Conservation (phyloP, 106 monocot genomes). For the Dendrobium officinale region DNA sequence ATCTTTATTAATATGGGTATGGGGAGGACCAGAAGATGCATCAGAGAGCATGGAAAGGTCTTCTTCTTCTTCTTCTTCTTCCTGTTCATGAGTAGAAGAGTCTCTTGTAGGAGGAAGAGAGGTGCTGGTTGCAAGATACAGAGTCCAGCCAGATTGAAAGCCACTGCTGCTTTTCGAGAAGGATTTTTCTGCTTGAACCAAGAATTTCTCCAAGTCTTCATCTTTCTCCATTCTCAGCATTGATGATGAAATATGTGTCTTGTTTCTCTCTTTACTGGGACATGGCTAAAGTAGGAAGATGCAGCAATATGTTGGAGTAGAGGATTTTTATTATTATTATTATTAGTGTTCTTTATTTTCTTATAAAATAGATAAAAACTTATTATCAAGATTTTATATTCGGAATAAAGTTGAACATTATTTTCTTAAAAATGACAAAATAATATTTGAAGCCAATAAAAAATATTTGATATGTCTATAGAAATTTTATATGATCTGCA, state of each 20-base stretch:
- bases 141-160: constrained; percentile 89
- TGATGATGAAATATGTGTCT: too few species aligned
- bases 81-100: constrained; percentile 11
- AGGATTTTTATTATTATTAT: too few species aligned
- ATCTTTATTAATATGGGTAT: constrained; percentile 29
- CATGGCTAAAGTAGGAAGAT: too few species aligned
- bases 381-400: too few species aligned
- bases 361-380: too few species aligned
- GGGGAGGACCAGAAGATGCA: constrained; percentile 89
- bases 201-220: constrained; percentile 19
- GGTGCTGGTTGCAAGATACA: constrained; percentile 49
- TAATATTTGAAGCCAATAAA: too few species aligned
- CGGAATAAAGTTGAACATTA: too few species aligned
- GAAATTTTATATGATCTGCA: too few species aligned
- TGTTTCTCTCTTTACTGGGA: background rate
- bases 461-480: too few species aligned
- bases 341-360: too few species aligned
- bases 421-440: too few species aligned
- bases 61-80: constrained; percentile 75
- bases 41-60: constrained; percentile 71
- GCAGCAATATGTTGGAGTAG: too few species aligned
- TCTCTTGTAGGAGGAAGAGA: constrained; percentile 1
- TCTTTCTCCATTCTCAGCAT: constrained; percentile 18
- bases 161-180: constrained; percentile 71
- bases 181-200: background rate